A percentile compares a stretch with the other conserved stretches of the same genome.
phyloP scores from a whole-genome alignment of 768 basidiomycete genomes.

The Boletus insuetus region DNA sequence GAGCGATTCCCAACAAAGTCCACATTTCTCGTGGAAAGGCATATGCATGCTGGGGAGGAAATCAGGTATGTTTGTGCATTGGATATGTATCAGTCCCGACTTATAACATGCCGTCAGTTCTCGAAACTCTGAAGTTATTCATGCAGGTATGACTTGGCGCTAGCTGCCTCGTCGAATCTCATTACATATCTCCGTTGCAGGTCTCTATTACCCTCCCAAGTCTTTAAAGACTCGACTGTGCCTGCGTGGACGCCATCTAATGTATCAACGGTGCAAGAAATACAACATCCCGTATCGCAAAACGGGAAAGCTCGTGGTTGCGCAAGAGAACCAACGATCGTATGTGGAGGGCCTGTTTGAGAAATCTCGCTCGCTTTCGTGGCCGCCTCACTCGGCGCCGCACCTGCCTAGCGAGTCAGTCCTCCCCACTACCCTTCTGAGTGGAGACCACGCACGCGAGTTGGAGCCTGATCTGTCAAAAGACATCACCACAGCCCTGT shows the following conservation, averaged over 20 bases:
- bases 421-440: conserved; percentile 67
- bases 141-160: conserved; percentile 56
- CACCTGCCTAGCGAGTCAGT: conserved; percentile 31
- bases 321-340: conserved; percentile 55
- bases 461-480: conserved; percentile 82
- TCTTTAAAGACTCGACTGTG: conserved; percentile 88
- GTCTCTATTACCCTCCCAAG: conserved; percentile 77
- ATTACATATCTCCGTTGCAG: conserved; percentile 35
- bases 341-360: conserved; percentile 71
- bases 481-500: conserved; percentile 69
- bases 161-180: neutral
- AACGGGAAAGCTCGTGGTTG: conserved; percentile 90
- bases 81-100: neutral
- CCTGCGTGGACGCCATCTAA: conserved; percentile 77
- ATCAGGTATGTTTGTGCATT: conserved; percentile 53
- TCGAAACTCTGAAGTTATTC: conserved; percentile 93
- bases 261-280: conserved; percentile 71
- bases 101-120: conserved; percentile 48
- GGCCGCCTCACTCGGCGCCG: conserved; percentile 43
- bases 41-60: conserved; percentile 74
- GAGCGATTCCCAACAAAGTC: conserved; percentile 62
- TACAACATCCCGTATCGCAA: conserved; percentile 66
- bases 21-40: conserved; percentile 81
- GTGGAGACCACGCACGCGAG: conserved; percentile 60
- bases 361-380: conserved; percentile 54